Evolutionary conservation across 208 protist genomes (phyloP).

Genomic region (Strigomonas oncopelti): DNA sequence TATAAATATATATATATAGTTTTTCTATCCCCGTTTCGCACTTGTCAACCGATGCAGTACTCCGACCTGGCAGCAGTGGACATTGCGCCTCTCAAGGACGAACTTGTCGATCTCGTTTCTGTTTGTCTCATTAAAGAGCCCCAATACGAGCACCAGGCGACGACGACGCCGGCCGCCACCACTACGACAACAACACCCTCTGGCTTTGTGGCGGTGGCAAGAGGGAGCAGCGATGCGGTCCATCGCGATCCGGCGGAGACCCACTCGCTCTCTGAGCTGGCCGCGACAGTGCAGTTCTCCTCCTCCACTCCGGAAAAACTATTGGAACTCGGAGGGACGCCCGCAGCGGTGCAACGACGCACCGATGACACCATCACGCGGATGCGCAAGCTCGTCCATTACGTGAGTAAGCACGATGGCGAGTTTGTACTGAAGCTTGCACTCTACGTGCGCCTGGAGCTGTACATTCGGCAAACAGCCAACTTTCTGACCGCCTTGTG

Average conservation of each 20-base stretch:
- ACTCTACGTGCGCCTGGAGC: slow-evolving; percentile 87
- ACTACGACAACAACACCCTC: background rate
- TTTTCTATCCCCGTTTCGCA: background rate
- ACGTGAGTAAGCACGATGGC: slow-evolving; percentile 57
- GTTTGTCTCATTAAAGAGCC: slow-evolving; percentile 83
- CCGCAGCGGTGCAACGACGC: no score
- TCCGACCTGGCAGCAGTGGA: slow-evolving; percentile 20
- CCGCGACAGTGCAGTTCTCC: background rate
- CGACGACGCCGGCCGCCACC: slow-evolving; percentile 2
- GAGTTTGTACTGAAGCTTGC: slow-evolving; percentile 92
- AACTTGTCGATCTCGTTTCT: slow-evolving; percentile 76
- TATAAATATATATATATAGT: background rate
- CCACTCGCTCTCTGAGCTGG: background rate
- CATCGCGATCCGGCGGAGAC: background rate
- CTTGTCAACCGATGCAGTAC: slow-evolving; percentile 13
- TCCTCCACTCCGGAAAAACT: background rate
- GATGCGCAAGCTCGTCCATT: slow-evolving; percentile 54
- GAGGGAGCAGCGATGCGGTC: background rate
- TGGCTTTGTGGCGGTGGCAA: background rate
- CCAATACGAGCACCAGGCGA: slow-evolving; percentile 21
- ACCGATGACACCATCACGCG: slow-evolving; percentile 21
- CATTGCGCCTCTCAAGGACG: slow-evolving; percentile 56
- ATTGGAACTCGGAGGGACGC: no score
- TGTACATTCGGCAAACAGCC: slow-evolving; percentile 88
- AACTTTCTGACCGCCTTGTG: slow-evolving; percentile 89